Evolutionary conservation across 805 yeast genomes (phyloP).

Genomic region (Dipodascopsis tothii): DNA sequence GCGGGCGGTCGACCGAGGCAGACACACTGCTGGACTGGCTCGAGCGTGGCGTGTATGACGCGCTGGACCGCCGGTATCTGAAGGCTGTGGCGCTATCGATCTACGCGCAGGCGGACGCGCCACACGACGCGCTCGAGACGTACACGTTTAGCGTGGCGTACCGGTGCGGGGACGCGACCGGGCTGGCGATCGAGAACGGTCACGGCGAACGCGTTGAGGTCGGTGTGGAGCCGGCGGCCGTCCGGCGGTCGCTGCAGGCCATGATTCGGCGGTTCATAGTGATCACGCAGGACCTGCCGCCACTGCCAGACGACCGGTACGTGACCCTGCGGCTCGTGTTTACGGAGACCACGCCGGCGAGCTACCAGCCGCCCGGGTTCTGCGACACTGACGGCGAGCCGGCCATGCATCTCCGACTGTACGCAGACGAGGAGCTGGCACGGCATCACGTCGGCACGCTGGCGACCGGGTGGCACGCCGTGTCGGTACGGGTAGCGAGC

Average conservation of each 20-base stretch:
- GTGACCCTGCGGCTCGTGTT: constrained; percentile 45
- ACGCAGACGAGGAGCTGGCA: constrained; percentile 8
- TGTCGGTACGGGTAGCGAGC: constrained; percentile 13
- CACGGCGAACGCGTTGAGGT: constrained; percentile 24
- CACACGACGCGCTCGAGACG: constrained; percentile 42
- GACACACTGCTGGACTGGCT: constrained; percentile 50
- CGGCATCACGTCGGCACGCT: constrained; percentile 13
- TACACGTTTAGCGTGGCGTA: constrained; percentile 47
- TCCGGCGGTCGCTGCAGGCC: constrained; percentile 42
- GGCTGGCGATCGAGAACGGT: constrained; percentile 25
- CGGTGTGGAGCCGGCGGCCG: constrained; percentile 25
- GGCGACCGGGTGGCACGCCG: constrained; percentile 21
- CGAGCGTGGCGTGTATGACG: constrained; percentile 43
- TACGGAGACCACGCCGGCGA: constrained; percentile 41
- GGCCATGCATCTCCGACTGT: constrained; percentile 9
- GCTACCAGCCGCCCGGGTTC: constrained; percentile 45
- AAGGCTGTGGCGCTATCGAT: constrained; percentile 43
- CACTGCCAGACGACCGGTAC: constrained; percentile 42
- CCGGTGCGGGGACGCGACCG: constrained; percentile 19
- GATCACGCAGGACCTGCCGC: constrained; percentile 47
- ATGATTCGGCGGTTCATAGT: constrained; percentile 47
- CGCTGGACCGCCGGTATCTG: constrained; percentile 39
- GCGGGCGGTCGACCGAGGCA: constrained; percentile 42
- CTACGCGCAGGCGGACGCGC: constrained; percentile 38
- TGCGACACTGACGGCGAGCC: constrained; percentile 35